Conservation (phyloP, 2,329 filamentous ascomycete genomes). For the Pseudogymnoascus verrucosus region DNA sequence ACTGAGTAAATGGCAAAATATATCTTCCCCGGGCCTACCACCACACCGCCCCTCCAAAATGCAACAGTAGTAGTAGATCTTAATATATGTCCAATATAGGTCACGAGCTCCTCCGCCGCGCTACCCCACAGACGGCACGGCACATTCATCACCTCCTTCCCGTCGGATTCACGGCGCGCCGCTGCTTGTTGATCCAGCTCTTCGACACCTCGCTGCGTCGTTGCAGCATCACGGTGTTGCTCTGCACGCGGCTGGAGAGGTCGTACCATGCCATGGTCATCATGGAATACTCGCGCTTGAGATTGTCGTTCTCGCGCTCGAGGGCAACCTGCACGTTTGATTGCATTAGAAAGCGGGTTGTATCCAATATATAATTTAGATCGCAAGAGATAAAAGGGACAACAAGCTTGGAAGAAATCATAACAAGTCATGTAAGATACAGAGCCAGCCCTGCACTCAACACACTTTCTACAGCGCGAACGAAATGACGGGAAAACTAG, state of each 20-base stretch:
- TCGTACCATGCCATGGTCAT: constrained; percentile 85
- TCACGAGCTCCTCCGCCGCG: neutral
- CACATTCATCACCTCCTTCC: constrained; percentile 22
- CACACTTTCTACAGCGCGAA: neutral
- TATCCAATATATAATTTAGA: neutral
- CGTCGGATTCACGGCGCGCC: constrained; percentile 53
- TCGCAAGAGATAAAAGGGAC: neutral
- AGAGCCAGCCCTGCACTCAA: neutral
- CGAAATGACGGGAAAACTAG: neutral
- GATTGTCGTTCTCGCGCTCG: constrained; percentile 37
- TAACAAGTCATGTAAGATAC: neutral
- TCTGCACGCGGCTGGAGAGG: constrained; percentile 68
- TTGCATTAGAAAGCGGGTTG: neutral
- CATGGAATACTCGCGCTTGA: constrained; percentile 69
- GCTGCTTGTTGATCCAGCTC: constrained; percentile 80
- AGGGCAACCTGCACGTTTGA: neutral
- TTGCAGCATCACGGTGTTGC: constrained; percentile 73
- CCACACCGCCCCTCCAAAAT: neutral
- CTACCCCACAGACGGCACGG: neutral
- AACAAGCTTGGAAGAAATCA: neutral
- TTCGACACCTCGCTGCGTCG: constrained; percentile 65
- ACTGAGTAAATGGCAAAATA: constrained; percentile 7
- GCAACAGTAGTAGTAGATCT: neutral
- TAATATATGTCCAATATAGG: neutral
- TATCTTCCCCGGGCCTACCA: neutral